phyloP scores from a whole-genome alignment of 495 filamentous ascomycete species.

The Neurospora sp. region DNA sequence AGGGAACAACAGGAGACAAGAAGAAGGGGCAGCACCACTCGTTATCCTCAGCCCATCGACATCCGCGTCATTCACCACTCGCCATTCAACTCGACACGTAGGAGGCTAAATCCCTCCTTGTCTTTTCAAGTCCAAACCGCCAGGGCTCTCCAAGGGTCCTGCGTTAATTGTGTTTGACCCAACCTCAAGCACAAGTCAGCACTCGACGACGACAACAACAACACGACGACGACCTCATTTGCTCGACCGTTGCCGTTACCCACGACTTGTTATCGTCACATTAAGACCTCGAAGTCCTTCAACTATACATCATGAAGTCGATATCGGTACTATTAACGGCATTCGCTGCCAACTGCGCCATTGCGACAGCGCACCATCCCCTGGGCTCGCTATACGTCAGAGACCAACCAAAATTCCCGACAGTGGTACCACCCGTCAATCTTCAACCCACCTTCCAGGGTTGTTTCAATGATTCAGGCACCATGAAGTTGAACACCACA shows the following conservation, averaged over 20 bases:
- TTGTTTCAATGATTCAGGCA: conserved; percentile 22
- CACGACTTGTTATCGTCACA: background rate
- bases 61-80: conserved; percentile 14
- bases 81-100: conserved; percentile 11
- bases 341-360: conserved; percentile 5
- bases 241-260: background rate
- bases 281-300: background rate
- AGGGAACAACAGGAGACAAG: background rate
- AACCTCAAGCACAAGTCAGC: background rate
- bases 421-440: too few relatives aligned
- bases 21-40: background rate
- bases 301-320: conserved; percentile 18
- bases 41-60: conserved; percentile 4
- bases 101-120: conserved; percentile 1
- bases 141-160: background rate
- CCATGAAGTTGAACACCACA: conserved; percentile 8
- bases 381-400: background rate
- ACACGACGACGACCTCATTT: background rate
- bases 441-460: too few relatives aligned
- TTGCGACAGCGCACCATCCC: background rate
- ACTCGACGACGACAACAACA: background rate
- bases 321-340: conserved; percentile 8
- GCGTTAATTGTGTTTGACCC: background rate
- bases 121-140: background rate
- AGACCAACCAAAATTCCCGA: background rate